Conservation (phyloP, 306 rosid species). For the Lithocarpus polystachyus region DNA sequence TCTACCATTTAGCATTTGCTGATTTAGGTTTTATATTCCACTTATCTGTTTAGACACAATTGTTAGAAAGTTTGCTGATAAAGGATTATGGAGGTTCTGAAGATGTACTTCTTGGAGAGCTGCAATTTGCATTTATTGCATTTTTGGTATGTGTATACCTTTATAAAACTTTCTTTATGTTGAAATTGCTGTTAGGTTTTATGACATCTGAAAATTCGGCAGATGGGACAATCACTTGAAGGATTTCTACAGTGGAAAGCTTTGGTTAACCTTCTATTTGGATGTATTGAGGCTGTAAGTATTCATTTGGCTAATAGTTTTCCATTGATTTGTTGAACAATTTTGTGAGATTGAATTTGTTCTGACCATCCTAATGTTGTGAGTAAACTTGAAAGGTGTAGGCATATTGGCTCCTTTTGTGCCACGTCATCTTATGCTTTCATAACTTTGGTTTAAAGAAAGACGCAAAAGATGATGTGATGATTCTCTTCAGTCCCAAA, state of each 20-base stretch:
- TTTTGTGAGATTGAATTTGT: not conserved
- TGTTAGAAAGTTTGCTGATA: slow-evolving; percentile 63
- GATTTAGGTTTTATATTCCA: slow-evolving; percentile 19
- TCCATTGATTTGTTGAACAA: not conserved
- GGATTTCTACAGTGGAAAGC: slow-evolving; percentile 96
- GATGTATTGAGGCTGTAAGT: slow-evolving; percentile 88
- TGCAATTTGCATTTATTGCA: slow-evolving; percentile 82
- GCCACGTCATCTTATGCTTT: too few relatives aligned
- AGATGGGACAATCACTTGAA: slow-evolving; percentile 96
- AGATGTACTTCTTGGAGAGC: slow-evolving; percentile 81
- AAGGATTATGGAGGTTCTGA: slow-evolving; percentile 84
- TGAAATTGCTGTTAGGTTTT: slow-evolving; percentile 9
- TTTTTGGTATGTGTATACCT: slow-evolving; percentile 53
- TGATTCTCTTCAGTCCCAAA: too few relatives aligned
- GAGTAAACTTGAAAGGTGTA: not conserved
- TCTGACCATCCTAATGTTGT: not conserved
- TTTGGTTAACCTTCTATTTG: slow-evolving; percentile 71
- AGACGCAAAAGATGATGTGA: too few relatives aligned
- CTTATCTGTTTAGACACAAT: slow-evolving; percentile 55
- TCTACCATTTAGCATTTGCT: slow-evolving; percentile 1
- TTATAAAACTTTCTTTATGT: slow-evolving; percentile 1
- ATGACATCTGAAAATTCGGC: slow-evolving; percentile 30
- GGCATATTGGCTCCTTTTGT: not conserved
- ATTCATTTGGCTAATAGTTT: slow-evolving; percentile 1
- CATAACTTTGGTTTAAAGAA: too few relatives aligned